A percentile compares a stretch with the other conserved stretches of the same genome.
Conservation (phyloP, 345 rosid genomes). For the Gossypium bickii region DNA sequence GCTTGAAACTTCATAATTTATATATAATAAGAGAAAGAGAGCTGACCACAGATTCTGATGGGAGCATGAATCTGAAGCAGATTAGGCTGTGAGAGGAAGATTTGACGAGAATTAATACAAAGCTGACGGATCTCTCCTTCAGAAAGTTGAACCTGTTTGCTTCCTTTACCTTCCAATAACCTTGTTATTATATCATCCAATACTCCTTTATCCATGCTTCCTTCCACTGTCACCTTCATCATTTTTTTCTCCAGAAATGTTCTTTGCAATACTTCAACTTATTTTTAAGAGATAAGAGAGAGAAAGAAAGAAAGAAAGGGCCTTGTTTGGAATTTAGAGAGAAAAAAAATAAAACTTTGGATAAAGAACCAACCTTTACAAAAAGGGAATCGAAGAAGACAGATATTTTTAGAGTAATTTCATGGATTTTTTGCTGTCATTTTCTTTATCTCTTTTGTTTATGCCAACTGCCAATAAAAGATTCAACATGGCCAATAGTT, state of each 20-base stretch:
- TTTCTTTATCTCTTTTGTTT: slow-evolving; percentile 14
- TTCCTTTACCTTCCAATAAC: slow-evolving; percentile 85
- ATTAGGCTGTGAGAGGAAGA: slow-evolving; percentile 78
- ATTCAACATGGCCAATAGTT: slow-evolving; percentile 11
- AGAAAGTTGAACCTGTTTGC: slow-evolving; percentile 91
- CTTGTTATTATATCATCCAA: slow-evolving; percentile 95
- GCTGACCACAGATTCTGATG: slow-evolving; percentile 79
- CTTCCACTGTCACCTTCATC: slow-evolving; percentile 70
- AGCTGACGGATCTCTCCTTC: slow-evolving; percentile 99
- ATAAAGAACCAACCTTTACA: slow-evolving; percentile 8
- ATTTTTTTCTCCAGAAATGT: slow-evolving; percentile 19
- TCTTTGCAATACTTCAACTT: background rate
- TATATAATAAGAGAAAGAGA: slow-evolving; percentile 18
- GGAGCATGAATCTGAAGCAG: slow-evolving; percentile 87
- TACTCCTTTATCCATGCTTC: slow-evolving; percentile 66
- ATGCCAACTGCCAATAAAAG: slow-evolving; percentile 8
- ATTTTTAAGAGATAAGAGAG: slow-evolving; percentile 13
- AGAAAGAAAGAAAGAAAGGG: slow-evolving; percentile 12
- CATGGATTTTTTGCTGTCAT: slow-evolving; percentile 24
- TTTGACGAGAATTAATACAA: slow-evolving; percentile 89
- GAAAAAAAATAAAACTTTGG: slow-evolving; percentile 15
- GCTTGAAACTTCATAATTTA: background rate
- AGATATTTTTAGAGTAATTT: slow-evolving; percentile 16
- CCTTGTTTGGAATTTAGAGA: slow-evolving; percentile 6
- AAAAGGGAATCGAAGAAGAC: slow-evolving; percentile 13